These are phyloP conservation scores for Aspergillus leporis DNA, from an alignment of 495 filamentous ascomycete genomes.

Conservation along the genomic window DNA sequence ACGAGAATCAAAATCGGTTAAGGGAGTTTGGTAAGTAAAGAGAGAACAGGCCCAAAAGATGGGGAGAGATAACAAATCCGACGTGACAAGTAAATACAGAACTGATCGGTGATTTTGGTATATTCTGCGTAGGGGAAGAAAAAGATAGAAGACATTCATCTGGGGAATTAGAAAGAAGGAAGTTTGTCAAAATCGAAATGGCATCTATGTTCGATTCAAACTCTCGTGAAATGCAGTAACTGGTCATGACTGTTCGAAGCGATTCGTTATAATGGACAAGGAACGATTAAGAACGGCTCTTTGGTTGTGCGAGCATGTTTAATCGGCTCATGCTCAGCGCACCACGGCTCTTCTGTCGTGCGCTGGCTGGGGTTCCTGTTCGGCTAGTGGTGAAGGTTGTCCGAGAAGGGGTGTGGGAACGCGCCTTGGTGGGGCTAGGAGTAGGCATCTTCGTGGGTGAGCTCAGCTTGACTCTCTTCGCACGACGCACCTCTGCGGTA, in stretches of 20 bases:
- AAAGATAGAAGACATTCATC: neutral
- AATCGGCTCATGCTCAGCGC: slow-evolving; percentile 50
- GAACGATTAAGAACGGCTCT: slow-evolving; percentile 34
- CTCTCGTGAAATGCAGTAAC: slow-evolving; percentile 6
- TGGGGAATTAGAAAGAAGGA: neutral
- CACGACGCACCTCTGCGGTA: slow-evolving; percentile 39
- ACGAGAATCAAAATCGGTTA: slow-evolving; percentile 5
- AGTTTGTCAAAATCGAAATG: slow-evolving; percentile 1
- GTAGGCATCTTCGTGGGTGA: slow-evolving; percentile 35
- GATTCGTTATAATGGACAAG: neutral
- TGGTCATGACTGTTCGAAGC: slow-evolving; percentile 1
- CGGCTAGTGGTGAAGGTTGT: slow-evolving; percentile 30
- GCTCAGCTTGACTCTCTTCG: slow-evolving; percentile 46
- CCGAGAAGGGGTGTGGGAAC: slow-evolving; percentile 34
- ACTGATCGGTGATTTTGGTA: slow-evolving; percentile 8
- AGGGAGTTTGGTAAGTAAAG: neutral
- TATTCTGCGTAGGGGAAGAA: slow-evolving; percentile 1
- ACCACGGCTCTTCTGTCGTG: slow-evolving; percentile 33
- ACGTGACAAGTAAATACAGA: slow-evolving; percentile 16
- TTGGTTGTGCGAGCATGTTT: slow-evolving; percentile 54
- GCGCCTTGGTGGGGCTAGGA: slow-evolving; percentile 42
- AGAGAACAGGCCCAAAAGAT: slow-evolving; percentile 5
- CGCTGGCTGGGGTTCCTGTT: slow-evolving; percentile 39
- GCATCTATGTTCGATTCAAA: slow-evolving; percentile 5
- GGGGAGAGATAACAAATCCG: slow-evolving; percentile 11